These are phyloP conservation scores for Hebeloma cylindrosporum DNA, from an alignment of 768 basidiomycete species.

Conservation along the genomic window DNA sequence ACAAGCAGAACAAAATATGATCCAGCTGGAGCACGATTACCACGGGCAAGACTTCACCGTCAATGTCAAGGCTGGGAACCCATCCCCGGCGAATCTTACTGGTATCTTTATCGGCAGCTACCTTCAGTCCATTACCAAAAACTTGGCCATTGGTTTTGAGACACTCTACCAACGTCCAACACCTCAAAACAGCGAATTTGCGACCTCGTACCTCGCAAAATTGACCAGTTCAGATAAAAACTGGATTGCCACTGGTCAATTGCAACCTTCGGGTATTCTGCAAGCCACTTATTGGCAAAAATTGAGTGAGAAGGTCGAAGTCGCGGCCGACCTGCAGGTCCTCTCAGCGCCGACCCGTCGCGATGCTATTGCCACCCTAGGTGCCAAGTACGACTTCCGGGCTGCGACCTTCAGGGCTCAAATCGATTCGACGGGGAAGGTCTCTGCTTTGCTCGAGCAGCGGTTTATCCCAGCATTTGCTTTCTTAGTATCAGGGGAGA, in stretches of 20 bases:
- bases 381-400: conserved; percentile 95
- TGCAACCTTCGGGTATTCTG: conserved; percentile 79
- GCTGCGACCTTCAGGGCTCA: conserved; percentile 94
- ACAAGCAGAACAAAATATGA: conserved; percentile 81
- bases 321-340: conserved; percentile 90
- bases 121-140: conserved; percentile 90
- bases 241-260: conserved; percentile 93
- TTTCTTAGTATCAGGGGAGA: conserved; percentile 93
- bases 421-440: conserved; percentile 92
- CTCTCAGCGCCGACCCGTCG: conserved; percentile 77
- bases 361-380: conserved; percentile 91
- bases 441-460: conserved; percentile 93
- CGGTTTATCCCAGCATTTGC: conserved; percentile 94
- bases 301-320: conserved; percentile 92
- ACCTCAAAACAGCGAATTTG: conserved; percentile 67
- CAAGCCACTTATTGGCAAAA: conserved; percentile 98
- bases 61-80: conserved; percentile 89
- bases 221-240: conserved; percentile 67
- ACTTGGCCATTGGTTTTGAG: conserved; percentile 86
- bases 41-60: conserved; percentile 84
- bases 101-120: conserved; percentile 93
- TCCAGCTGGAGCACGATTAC: conserved; percentile 94
- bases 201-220: conserved; percentile 79
- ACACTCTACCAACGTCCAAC: conserved; percentile 78
- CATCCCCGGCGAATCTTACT: conserved; percentile 80